These are phyloP conservation scores for Thelephora terrestris DNA, from an alignment of 1,284 basidiomycete species.

Conservation along the genomic window DNA sequence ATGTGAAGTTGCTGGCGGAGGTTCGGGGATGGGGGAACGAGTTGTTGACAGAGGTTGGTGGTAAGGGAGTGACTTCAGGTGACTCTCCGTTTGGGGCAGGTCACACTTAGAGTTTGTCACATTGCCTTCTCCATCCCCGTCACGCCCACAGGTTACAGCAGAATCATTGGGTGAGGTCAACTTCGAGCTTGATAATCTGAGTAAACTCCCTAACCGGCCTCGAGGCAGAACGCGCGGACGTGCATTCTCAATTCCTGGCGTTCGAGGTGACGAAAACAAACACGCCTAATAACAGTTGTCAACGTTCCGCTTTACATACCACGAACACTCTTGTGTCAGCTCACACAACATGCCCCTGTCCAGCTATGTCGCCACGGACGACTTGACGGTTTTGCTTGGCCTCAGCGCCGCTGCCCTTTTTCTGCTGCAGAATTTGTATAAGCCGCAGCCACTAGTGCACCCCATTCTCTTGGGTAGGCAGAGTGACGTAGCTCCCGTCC, in stretches of 20 bases:
- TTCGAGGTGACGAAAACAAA: too few species aligned
- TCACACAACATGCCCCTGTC: constrained; percentile 28
- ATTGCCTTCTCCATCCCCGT: too few species aligned
- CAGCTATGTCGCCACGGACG: constrained; percentile 61
- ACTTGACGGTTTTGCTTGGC: constrained; percentile 63
- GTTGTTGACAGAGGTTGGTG: background rate
- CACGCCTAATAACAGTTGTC: too few species aligned
- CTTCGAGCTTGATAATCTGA: too few species aligned
- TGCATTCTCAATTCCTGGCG: too few species aligned
- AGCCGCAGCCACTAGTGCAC: constrained; percentile 70
- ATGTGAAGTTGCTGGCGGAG: background rate
- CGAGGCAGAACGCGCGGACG: too few species aligned
- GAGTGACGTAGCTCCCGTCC: constrained; percentile 71
- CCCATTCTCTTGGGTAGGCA: constrained; percentile 75
- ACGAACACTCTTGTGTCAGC: background rate
- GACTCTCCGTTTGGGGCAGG: too few species aligned
- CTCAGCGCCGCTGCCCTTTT: constrained; percentile 65
- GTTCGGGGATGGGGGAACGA: background rate
- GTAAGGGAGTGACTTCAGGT: too few species aligned
- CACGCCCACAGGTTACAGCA: too few species aligned
- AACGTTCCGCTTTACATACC: background rate
- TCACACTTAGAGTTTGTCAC: too few species aligned
- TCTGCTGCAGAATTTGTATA: constrained; percentile 65
- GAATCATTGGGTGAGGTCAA: too few species aligned
- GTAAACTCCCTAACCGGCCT: too few species aligned